phyloP scores from a whole-genome alignment of 306 rosid genomes.

The Castanospermum australe region DNA sequence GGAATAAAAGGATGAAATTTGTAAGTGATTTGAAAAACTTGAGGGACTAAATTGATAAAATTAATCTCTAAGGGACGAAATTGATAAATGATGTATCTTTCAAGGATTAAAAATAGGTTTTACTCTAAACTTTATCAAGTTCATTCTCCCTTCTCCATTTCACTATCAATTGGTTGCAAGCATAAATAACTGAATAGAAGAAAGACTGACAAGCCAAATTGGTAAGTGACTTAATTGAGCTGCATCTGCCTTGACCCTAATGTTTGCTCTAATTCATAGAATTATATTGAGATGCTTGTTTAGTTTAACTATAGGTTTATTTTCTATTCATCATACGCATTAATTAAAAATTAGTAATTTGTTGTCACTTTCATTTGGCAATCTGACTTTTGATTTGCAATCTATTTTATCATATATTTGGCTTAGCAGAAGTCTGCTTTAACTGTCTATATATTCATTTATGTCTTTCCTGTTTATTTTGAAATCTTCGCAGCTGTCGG shows the following conservation, averaged over 20 bases:
- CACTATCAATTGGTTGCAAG: not conserved
- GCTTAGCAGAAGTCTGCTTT: not conserved
- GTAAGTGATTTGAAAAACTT: too few relatives aligned
- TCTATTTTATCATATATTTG: slow-evolving; percentile 4
- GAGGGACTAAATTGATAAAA: too few relatives aligned
- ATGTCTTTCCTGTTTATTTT: slow-evolving; percentile 6
- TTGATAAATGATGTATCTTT: too few relatives aligned
- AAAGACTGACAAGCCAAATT: not conserved
- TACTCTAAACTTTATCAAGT: not conserved
- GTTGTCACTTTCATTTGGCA: not conserved
- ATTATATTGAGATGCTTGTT: not conserved
- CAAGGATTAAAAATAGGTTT: too few relatives aligned
- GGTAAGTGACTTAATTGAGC: not conserved
- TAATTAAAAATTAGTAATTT: slow-evolving; percentile 6
- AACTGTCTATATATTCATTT: slow-evolving; percentile 5
- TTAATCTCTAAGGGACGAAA: not conserved
- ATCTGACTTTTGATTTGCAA: not conserved
- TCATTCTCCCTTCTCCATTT: not conserved
- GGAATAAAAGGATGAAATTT: too few relatives aligned
- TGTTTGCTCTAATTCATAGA: not conserved
- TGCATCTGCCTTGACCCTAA: not conserved
- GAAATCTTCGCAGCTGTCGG: slow-evolving; percentile 78
- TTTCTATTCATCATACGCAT: not conserved
- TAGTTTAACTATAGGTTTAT: not conserved
- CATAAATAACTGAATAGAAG: not conserved